A percentile compares a stretch with the other conserved stretches of the same genome.
Evolutionary conservation across 768 basidiomycete genomes (phyloP).

Genomic region (Xanthoconium purpureum): DNA sequence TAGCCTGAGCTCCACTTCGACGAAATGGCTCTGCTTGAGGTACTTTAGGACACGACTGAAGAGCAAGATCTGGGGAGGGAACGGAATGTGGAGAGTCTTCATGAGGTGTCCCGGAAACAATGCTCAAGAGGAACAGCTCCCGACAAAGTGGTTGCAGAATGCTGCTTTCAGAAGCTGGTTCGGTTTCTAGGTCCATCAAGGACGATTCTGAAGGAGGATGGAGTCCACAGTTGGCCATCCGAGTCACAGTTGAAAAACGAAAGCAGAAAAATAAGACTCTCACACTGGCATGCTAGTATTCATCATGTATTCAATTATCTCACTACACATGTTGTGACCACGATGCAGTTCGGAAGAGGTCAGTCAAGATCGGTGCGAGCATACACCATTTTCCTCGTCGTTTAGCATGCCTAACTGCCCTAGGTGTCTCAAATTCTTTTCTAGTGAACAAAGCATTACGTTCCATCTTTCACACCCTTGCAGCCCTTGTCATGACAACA

Average conservation of each 20-base stretch:
- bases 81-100: neutral
- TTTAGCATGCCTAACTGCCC: neutral
- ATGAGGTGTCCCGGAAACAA: neutral
- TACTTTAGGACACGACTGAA: neutral
- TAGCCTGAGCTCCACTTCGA: too few species aligned
- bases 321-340: too few species aligned
- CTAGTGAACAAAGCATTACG: neutral
- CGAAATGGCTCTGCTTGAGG: too few species aligned
- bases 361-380: too few species aligned
- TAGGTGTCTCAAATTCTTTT: neutral
- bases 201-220: neutral
- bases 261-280: too few species aligned
- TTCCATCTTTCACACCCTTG: neutral
- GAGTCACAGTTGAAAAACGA: too few species aligned
- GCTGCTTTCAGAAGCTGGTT: neutral
- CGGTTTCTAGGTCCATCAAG: neutral
- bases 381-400: too few species aligned
- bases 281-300: too few species aligned
- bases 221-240: too few species aligned
- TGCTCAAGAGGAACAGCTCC: neutral
- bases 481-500: neutral
- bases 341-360: too few species aligned
- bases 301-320: too few species aligned
- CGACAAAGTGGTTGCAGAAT: neutral
- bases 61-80: neutral